Evolutionary conservation across 1,284 basidiomycete genomes (phyloP), one percentile per base, ranked within the genome.

Genomic region (Ceratobasidium papillatum): DNA sequence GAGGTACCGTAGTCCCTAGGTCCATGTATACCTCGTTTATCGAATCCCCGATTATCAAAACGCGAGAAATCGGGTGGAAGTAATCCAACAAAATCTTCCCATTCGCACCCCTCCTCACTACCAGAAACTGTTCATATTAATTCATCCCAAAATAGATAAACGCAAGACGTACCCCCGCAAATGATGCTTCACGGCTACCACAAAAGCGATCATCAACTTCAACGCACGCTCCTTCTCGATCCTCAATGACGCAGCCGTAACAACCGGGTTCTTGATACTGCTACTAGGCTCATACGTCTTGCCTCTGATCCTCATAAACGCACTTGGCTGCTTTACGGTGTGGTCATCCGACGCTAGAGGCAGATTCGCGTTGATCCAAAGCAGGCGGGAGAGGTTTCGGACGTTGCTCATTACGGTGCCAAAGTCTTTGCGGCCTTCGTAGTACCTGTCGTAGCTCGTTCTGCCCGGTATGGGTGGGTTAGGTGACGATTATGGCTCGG

Each of bases 391-490:
- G 30, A 92, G 82, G 78, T 89, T 91, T 41, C 90, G 86, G 32
- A 89, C 87, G 77, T 89, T 88, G 32, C 90, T 85, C 14, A 85
- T 87, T 77, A 94, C 80, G 5, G 86, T 80, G 0, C 88, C 87
- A 81, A 95, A 96, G 71, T 91, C 88, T 81, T 94, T 96, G 76
- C 94, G 87, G 52, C 94, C 95, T 83, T 96, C 92, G 85, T 90
- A 92, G 80, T 89, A 76, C 30, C 65, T 22, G n/a, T 63, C 59
- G 41, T 59, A 74, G 58, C 64, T 58, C 8, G 66, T 69, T 59
- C 64, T 71, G 22, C 22, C n/a, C 12, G 30, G 38, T 36, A 5
- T 93, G 11, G 91, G 93, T 30, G 91, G 91, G 22, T 91, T 93
- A 77, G 32, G 58, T n/a, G 25, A 45, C 36, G 45, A 7, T 34